phyloP scores from a whole-genome alignment of 352 stramenopile species.

The Pelagophyceae sp. region DNA sequence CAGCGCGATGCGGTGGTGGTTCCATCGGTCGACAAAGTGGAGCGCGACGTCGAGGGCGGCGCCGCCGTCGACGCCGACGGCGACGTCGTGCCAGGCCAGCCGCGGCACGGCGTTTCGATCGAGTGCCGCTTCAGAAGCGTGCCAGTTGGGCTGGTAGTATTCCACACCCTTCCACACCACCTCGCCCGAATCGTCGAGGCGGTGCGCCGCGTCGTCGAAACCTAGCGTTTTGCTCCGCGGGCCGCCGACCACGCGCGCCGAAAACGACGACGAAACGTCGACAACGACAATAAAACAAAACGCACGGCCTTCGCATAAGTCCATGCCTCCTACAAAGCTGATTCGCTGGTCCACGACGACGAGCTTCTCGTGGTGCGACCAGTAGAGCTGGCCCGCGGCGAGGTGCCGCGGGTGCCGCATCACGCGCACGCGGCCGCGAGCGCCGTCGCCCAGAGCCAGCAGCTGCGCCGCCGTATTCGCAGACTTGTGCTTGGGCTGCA shows the following conservation, averaged over 20 bases:
- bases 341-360: conserved; percentile 73
- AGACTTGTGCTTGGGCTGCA: conserved; percentile 69
- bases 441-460: conserved; percentile 31
- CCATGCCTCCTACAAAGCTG: conserved; percentile 71
- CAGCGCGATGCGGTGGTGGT: conserved; percentile 35
- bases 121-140: conserved; percentile 63
- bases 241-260: conserved; percentile 7
- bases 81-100: conserved; percentile 76
- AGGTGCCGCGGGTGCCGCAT: conserved; percentile 72
- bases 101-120: conserved; percentile 60
- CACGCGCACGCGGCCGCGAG: conserved; percentile 62
- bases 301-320: conserved; percentile 73
- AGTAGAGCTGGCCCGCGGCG: conserved; percentile 22
- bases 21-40: conserved; percentile 81
- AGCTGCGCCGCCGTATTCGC: conserved; percentile 64
- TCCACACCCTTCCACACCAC: neutral
- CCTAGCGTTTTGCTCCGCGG: neutral
- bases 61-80: conserved; percentile 58
- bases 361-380: conserved; percentile 83
- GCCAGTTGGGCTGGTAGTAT: conserved; percentile 11
- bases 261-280: too few species aligned
- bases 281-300: too few species aligned
- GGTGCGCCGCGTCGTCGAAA: neutral
- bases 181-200: neutral
- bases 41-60: conserved; percentile 67